Evolutionary conservation across 2,329 filamentous ascomycete genomes (phyloP), one percentile per base, ranked within the genome.

Genomic region (Chaetomiaceae sp.): DNA sequence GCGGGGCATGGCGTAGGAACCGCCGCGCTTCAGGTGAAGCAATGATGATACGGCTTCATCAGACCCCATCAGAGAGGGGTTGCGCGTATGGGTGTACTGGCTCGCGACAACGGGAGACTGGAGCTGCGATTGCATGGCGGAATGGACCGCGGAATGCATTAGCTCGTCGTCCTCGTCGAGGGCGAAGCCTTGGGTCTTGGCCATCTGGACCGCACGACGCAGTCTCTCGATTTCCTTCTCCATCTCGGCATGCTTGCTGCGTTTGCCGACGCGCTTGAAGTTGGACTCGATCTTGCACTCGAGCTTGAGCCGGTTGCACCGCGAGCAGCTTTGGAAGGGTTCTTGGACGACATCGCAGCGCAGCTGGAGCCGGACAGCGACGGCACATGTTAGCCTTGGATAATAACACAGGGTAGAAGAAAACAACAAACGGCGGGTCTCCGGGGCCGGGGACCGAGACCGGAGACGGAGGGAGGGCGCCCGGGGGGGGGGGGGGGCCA

Each of bases 241-340:
- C 87, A 91, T 91, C 71, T 91, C 88, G 64, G 87, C 87, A 69
- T 92, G 87, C 67, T 89, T 87, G 59, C 83, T 87, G 37, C 88
- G 81, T 74, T 94, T 94, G 58, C 88, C 69, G 16, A 91, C 77
- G 62, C 88, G 84, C 77, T 90, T 91, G 73, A 92, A 92, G 69
- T 90, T 90, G 64, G 86, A 88, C 69, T 92, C 87, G 69, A 94
- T 92, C 69, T 89, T 89, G 76, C 89, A 94, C 57, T 85, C 81
- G 56, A 92, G 83, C 70, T 87, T 88, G 65, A 91, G 80, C 63
- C 89, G 87, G 66, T 81, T 81, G 72, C 89, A 94, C 52, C 89
- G 80, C 49, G 84, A 84, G 73, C 89, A 94, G 63, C 82, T 82
- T 63, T 83, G 80, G 68, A 90, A 91, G 16, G 87, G 87, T 25